These are phyloP conservation scores for Aspergillus awamori DNA, from an alignment of 2,329 filamentous ascomycete species.

Conservation along the genomic window DNA sequence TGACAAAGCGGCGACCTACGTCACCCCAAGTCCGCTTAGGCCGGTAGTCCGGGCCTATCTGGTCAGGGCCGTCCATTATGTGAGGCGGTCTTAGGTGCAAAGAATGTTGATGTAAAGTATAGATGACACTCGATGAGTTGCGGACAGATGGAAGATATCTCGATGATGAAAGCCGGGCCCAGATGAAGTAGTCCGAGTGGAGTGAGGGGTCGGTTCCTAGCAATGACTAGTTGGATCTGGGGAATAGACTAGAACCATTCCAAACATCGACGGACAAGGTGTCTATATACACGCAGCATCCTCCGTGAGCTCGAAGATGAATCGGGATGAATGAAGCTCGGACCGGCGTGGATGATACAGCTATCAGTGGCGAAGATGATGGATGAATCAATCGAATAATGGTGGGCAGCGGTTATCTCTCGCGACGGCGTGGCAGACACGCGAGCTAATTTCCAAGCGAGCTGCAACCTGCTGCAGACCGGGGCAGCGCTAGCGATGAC, in stretches of 20 bases:
- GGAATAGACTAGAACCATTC: conserved; percentile 2
- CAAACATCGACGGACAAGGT: not conserved
- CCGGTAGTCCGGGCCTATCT: conserved; percentile 46
- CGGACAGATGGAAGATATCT: not conserved
- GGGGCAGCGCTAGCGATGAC: not conserved
- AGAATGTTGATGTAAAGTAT: not conserved
- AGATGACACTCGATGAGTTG: not conserved
- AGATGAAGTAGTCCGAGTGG: not conserved
- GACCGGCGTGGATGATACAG: not conserved
- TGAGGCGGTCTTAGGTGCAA: not conserved
- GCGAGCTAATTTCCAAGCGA: conserved; percentile 1
- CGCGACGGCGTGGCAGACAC: not conserved
- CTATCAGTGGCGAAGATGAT: conserved; percentile 15
- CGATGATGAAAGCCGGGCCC: not conserved
- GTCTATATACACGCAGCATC: conserved; percentile 11
- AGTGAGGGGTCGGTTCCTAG: conserved; percentile 2
- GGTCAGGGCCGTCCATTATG: conserved; percentile 42
- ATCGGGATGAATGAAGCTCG: not conserved
- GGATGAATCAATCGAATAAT: conserved; percentile 27
- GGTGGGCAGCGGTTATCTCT: conserved; percentile 20
- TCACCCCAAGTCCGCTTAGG: conserved; percentile 43
- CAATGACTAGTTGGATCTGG: not conserved
- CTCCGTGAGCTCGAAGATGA: not conserved
- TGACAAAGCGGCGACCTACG: conserved; percentile 36
- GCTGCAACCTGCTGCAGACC: not conserved